A percentile compares a stretch with the other conserved stretches of the same genome.
Conservation (phyloP, 2,329 filamentous ascomycete species). For the Chaetomiaceae sp. region DNA sequence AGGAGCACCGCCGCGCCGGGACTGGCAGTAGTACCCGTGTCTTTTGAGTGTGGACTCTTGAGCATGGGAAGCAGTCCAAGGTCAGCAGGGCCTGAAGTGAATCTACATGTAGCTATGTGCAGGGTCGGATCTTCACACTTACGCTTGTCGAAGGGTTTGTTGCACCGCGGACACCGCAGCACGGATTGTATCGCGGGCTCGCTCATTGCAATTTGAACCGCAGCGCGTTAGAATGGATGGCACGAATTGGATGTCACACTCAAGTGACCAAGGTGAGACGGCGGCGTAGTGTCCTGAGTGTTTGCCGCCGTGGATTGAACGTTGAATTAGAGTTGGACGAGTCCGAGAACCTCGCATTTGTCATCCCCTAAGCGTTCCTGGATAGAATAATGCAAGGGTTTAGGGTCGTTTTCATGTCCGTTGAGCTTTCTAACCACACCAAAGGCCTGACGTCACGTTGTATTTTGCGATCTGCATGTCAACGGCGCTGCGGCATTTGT, state of each 20-base stretch:
- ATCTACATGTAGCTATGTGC: neutral
- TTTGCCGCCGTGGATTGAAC: too few relatives aligned
- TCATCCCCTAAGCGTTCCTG: too few relatives aligned
- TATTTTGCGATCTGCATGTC: too few relatives aligned
- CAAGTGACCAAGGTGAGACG: neutral
- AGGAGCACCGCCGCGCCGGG: neutral
- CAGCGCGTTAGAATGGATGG: neutral
- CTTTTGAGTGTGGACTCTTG: constrained; percentile 1
- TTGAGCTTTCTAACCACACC: too few relatives aligned
- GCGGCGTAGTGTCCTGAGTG: too few relatives aligned
- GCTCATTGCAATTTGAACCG: constrained; percentile 1
- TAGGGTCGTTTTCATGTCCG: too few relatives aligned
- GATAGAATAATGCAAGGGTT: too few relatives aligned
- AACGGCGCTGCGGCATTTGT: too few relatives aligned
- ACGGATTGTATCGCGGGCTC: neutral
- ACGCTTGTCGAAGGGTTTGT: constrained; percentile 7
- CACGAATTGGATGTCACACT: too few relatives aligned
- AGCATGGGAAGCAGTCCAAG: neutral
- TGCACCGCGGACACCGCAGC: constrained; percentile 1
- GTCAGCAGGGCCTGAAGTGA: neutral
- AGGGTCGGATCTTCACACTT: neutral
- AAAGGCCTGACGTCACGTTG: too few relatives aligned
- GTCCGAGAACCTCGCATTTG: too few relatives aligned
- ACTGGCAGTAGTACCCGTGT: constrained; percentile 4
- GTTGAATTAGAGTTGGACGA: too few relatives aligned